phyloP scores from a whole-genome alignment of 2,329 filamentous ascomycete species.

The Pleoardoris graminearum region DNA sequence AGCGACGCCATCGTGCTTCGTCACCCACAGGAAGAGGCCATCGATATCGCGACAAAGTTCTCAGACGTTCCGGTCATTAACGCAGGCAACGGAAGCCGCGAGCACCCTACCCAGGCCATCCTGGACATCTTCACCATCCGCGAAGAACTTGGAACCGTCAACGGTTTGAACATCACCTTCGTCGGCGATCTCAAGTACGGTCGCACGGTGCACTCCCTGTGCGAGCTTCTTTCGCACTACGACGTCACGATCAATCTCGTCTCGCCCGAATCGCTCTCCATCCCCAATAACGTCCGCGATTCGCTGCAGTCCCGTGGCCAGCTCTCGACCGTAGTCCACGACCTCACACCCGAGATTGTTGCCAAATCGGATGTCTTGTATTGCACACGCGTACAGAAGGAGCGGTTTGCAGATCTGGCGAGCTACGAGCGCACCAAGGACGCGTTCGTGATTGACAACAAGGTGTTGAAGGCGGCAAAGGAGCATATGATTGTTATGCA shows the following conservation, averaged over 20 bases:
- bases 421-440: constrained; percentile 89
- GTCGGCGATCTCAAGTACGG: constrained; percentile 91
- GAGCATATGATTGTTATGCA: constrained; percentile 92
- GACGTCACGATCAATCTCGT: constrained; percentile 93
- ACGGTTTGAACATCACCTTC: constrained; percentile 94
- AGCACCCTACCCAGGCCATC: constrained; percentile 97
- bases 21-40: constrained; percentile 81
- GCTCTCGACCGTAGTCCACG: constrained; percentile 73
- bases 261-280: constrained; percentile 73
- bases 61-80: constrained; percentile 94
- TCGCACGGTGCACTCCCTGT: constrained; percentile 90
- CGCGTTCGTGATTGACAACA: constrained; percentile 86
- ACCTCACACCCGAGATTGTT: constrained; percentile 84
- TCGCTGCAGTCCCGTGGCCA: constrained; percentile 74
- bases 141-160: constrained; percentile 93
- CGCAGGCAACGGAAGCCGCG: constrained; percentile 90
- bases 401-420: constrained; percentile 80
- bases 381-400: constrained; percentile 95
- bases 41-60: constrained; percentile 81
- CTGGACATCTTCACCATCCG: constrained; percentile 97
- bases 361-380: constrained; percentile 89
- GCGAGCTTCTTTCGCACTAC: constrained; percentile 94
- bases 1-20: constrained; percentile 94
- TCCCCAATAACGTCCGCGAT: constrained; percentile 75
- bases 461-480: constrained; percentile 88